Evolutionary conservation across 768 basidiomycete species (phyloP).

Genomic region (Mycena belliarum): DNA sequence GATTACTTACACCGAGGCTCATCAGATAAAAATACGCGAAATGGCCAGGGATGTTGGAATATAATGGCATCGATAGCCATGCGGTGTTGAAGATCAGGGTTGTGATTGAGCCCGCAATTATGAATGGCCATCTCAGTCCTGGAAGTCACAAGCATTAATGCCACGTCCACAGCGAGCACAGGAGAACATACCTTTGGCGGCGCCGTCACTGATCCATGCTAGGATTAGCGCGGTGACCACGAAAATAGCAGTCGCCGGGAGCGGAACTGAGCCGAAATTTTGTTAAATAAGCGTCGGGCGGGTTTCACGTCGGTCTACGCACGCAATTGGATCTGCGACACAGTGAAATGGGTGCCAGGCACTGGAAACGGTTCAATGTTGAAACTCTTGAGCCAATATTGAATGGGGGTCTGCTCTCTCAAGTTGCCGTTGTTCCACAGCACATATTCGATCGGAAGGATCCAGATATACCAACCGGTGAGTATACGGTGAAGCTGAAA

Average conservation of each 20-base stretch:
- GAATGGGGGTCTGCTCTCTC: conserved; percentile 22
- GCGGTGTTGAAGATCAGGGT: conserved; percentile 14
- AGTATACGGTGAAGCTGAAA: conserved; percentile 19
- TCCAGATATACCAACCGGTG: conserved; percentile 19
- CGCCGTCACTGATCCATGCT: conserved; percentile 22
- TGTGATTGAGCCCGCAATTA: conserved; percentile 8
- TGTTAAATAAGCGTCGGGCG: too few relatives aligned
- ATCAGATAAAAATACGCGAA: conserved; percentile 24
- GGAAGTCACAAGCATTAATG: not conserved
- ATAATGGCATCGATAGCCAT: conserved; percentile 20
- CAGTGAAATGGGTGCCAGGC: conserved; percentile 14
- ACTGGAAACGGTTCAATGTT: conserved; percentile 23
- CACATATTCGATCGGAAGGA: conserved; percentile 21
- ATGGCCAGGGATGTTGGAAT: conserved; percentile 18
- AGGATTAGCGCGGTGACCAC: conserved; percentile 16
- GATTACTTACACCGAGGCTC: conserved; percentile 20
- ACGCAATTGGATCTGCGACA: conserved; percentile 23
- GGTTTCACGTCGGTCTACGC: too few relatives aligned
- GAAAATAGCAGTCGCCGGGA: conserved; percentile 19
- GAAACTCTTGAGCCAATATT: conserved; percentile 24
- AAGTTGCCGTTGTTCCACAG: conserved; percentile 23
- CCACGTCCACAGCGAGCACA: not conserved
- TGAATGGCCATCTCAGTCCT: conserved; percentile 19
- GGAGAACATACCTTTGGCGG: conserved; percentile 9
- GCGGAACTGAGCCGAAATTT: conserved; percentile 9